A percentile compares a stretch with the other conserved stretches of the same genome.
Conservation (phyloP, 2,329 filamentous ascomycete species). For the Dothideomycetidae sp. region DNA sequence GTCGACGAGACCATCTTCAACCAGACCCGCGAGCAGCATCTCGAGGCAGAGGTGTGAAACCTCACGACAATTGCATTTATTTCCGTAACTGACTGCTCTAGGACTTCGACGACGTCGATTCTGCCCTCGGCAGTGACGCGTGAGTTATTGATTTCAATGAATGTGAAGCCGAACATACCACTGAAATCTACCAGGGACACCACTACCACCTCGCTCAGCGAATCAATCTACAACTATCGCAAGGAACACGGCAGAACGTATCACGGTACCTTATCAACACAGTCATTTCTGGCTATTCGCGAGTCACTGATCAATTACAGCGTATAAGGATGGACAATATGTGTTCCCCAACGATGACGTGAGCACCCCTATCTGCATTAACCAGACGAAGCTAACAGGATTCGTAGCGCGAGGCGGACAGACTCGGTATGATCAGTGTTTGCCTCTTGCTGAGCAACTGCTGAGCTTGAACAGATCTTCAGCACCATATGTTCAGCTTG, state of each 20-base stretch:
- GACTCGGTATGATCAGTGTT: conserved; percentile 15
- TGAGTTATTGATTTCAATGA: too few species aligned
- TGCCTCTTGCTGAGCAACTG: conserved; percentile 4
- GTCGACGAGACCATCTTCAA: conserved; percentile 10
- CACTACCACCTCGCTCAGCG: conserved; percentile 21
- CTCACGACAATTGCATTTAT: too few species aligned
- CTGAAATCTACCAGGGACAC: conserved; percentile 18
- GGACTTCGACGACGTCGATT: conserved; percentile 21
- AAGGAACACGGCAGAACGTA: conserved; percentile 25
- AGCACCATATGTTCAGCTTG: conserved; percentile 35
- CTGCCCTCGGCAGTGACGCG: conserved; percentile 24
- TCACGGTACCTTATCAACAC: conserved; percentile 20
- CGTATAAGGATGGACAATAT: conserved; percentile 28
- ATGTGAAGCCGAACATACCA: neutral
- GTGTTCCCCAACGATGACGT: conserved; percentile 29
- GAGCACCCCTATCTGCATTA: too few species aligned
- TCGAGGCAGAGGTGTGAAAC: conserved; percentile 25
- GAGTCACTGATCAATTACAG: conserved; percentile 12
- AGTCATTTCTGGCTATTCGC: neutral
- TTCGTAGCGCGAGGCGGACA: conserved; percentile 22
- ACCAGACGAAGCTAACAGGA: conserved; percentile 10
- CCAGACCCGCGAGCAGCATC: conserved; percentile 21
- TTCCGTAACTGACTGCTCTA: conserved; percentile 7
- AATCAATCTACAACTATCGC: conserved; percentile 25
- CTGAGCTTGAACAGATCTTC: conserved; percentile 18